phyloP scores from a whole-genome alignment of 345 rosid genomes.

The Moricandia moricandioides region DNA sequence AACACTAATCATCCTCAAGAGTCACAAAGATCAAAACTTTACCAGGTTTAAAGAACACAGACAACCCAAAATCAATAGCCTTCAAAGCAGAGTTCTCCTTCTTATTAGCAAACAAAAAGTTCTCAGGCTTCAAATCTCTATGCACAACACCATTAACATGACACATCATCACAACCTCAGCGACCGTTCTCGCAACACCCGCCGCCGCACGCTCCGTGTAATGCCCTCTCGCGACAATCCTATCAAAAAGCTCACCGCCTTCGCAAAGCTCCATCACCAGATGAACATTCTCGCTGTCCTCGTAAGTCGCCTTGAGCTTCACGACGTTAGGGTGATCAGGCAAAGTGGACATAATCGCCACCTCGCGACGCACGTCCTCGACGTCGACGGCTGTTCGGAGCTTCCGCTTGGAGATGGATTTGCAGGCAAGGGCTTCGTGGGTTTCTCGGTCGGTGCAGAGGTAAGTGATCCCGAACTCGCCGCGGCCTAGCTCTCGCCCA shows the following conservation, averaged over 20 bases:
- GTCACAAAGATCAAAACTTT: not conserved
- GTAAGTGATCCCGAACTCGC: slow-evolving; percentile 91
- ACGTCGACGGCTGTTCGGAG: slow-evolving; percentile 81
- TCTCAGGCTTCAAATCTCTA: slow-evolving; percentile 94
- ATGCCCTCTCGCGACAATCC: slow-evolving; percentile 96
- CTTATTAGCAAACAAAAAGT: slow-evolving; percentile 86
- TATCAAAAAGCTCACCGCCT: slow-evolving; percentile 92
- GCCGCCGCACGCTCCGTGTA: slow-evolving; percentile 95
- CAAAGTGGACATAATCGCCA: slow-evolving; percentile 80
- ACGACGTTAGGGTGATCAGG: slow-evolving; percentile 85
- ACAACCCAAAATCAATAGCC: slow-evolving; percentile 91
- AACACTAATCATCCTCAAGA: too few relatives aligned
- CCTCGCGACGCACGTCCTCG: slow-evolving; percentile 92
- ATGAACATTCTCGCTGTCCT: slow-evolving; percentile 85
- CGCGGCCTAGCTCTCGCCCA: slow-evolving; percentile 90
- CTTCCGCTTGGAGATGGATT: slow-evolving; percentile 86
- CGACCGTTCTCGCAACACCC: slow-evolving; percentile 64
- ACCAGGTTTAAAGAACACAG: slow-evolving; percentile 91
- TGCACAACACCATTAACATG: slow-evolving; percentile 94
- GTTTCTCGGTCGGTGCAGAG: slow-evolving; percentile 88
- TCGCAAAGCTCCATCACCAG: slow-evolving; percentile 96
- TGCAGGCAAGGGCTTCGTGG: slow-evolving; percentile 72
- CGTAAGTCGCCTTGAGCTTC: slow-evolving; percentile 81
- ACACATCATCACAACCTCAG: slow-evolving; percentile 92
- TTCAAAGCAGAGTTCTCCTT: slow-evolving; percentile 80